Evolutionary conservation across 75 land plant species (phyloP), one percentile per base, ranked within the genome.

Genomic region (Cupressus sempervirens): DNA sequence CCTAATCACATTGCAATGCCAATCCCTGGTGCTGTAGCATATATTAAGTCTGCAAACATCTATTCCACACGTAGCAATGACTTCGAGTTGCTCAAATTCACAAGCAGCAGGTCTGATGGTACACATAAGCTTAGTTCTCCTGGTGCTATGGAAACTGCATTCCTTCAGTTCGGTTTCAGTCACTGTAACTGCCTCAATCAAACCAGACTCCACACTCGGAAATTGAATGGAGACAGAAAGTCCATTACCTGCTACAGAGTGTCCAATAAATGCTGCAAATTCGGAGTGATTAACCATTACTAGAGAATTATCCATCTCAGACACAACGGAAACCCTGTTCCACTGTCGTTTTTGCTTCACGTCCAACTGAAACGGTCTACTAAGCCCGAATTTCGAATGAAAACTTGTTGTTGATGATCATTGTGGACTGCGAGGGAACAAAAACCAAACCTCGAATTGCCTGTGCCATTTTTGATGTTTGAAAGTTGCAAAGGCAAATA

Each of bases 21-120:
- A 97, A 80, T 93, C 96, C 53, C 92, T 90, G 20, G 95, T 93
- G 30, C 99, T 98, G 54, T 97, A 96, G 86, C 99, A 97, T 98
- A 97, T 97, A 81, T 97, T 97, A 74, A 98, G 82, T 53, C 99
- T 80, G 12, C 98, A 98, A 26, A 97, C 94, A 80, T 97, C 96
- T 98, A 97, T 96, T 6, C 98, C 98, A 0, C 93, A 94, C 65
- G 86, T 92, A 1, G 99, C 99, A 54, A 98, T 88, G 85, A 95
- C 98, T 92, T 94, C 96, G 80, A 98, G 88, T 92, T 98, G 95
- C 87, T 94, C 95, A 34, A 89, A 88, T 56, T 88, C 87, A 84
- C 95, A 93, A 12, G 93, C 88, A 12, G 95, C 94, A 14, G 98
- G 98, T 3, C 99, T 98, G 32, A 98, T 91, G 29, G 99, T 98